Percentiles rank a stretch among this genome's conserved stretches.
Conservation (phyloP, 202 grass and related monocot genomes). For the Carex arenaria region DNA sequence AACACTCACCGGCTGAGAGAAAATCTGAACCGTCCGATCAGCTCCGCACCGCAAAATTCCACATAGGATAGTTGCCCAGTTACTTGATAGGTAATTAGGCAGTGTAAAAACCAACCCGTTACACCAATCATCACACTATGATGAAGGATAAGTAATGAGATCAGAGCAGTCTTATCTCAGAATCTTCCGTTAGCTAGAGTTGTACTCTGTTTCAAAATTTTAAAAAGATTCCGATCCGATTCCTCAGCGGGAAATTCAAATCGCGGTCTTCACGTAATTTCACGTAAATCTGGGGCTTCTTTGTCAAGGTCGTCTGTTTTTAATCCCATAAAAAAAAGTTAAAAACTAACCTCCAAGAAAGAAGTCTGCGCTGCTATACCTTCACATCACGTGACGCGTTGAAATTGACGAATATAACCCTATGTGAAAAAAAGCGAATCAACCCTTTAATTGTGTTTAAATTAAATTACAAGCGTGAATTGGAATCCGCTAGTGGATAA, state of each 20-base stretch:
- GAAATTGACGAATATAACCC: not conserved
- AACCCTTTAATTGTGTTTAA: not conserved
- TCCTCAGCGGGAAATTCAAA: constrained; percentile 40
- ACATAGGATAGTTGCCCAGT: too few relatives aligned
- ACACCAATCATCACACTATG: not conserved
- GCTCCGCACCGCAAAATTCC: too few relatives aligned
- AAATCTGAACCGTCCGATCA: too few relatives aligned
- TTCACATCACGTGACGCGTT: not conserved
- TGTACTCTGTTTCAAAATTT: constrained; percentile 20
- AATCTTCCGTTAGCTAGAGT: constrained; percentile 13
- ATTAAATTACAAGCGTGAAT: not conserved
- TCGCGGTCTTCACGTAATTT: not conserved
- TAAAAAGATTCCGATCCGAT: constrained; percentile 24
- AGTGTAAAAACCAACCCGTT: not conserved
- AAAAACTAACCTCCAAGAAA: not conserved
- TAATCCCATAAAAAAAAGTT: not conserved
- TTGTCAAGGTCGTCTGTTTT: not conserved
- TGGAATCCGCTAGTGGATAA: too few relatives aligned
- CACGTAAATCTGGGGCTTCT: not conserved
- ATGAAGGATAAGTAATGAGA: not conserved
- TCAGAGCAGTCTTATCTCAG: not conserved
- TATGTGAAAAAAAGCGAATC: not conserved
- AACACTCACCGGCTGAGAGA: too few relatives aligned
- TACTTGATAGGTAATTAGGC: not conserved
- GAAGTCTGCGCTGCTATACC: not conserved